Percentiles rank a stretch among this genome's conserved stretches.
phyloP scores from a whole-genome alignment of 306 rosid genomes.

The Cotoneaster glaucophyllus region DNA sequence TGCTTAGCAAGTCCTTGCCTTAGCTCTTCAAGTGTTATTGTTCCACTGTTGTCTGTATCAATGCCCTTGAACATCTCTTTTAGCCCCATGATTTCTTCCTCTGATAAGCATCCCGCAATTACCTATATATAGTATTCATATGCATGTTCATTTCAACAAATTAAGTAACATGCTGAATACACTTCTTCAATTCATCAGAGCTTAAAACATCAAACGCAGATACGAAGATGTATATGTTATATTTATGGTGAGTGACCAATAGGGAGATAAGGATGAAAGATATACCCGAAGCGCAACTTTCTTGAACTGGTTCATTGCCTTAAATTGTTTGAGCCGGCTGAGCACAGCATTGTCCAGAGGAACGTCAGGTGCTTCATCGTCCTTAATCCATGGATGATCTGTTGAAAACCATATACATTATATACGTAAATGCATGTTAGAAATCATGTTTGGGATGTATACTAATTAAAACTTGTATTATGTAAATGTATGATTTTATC shows the following conservation, averaged over 20 bases:
- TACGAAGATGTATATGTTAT: not conserved
- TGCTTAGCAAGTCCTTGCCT: slow-evolving; percentile 94
- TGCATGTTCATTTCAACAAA: not conserved
- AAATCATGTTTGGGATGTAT: not conserved
- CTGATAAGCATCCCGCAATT: slow-evolving; percentile 93
- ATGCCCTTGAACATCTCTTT: slow-evolving; percentile 87
- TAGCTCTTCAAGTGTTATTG: slow-evolving; percentile 94
- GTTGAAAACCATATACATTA: not conserved
- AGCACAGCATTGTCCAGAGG: slow-evolving; percentile 97
- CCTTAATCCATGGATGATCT: slow-evolving; percentile 98
- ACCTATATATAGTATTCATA: slow-evolving; percentile 31
- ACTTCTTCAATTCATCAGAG: not conserved
- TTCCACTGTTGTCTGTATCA: slow-evolving; percentile 92
- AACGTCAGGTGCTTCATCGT: slow-evolving; percentile 90
- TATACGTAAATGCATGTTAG: not conserved
- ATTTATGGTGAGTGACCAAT: not conserved
- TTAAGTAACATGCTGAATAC: not conserved
- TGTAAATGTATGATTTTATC: not conserved
- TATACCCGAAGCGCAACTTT: slow-evolving; percentile 85
- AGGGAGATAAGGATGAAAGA: not conserved
- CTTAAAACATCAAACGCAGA: not conserved
- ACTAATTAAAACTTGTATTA: not conserved
- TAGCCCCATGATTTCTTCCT: slow-evolving; percentile 97
- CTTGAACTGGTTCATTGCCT: slow-evolving; percentile 96
- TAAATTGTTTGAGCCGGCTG: slow-evolving; percentile 88